These are phyloP conservation scores for Skeletonema grethae DNA, from an alignment of 108 stramenopile genomes.

Conservation along the genomic window DNA sequence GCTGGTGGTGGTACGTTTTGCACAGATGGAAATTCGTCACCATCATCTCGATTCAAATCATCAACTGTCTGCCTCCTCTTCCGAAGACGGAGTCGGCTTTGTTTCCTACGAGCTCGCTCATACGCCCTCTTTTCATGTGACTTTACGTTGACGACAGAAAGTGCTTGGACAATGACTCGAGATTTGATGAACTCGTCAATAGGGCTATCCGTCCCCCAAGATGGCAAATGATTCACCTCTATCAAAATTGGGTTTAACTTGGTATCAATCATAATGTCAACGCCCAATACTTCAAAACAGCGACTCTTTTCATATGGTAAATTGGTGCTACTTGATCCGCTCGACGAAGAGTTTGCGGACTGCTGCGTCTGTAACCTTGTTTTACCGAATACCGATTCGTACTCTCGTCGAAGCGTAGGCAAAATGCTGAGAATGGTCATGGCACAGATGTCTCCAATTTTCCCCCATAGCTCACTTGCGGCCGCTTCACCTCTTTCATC, in stretches of 20 bases:
- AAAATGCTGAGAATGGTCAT: slow-evolving; percentile 69
- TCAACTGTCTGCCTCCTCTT: slow-evolving; percentile 9
- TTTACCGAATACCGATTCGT: slow-evolving; percentile 39
- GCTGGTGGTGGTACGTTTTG: slow-evolving; percentile 2
- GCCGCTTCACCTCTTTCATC: slow-evolving; percentile 45
- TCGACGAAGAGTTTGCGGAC: not conserved
- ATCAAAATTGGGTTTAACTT: slow-evolving; percentile 82
- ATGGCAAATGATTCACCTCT: slow-evolving; percentile 82
- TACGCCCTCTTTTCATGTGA: slow-evolving; percentile 33
- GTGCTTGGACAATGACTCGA: slow-evolving; percentile 48
- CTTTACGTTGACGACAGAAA: slow-evolving; percentile 33
- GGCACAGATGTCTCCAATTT: slow-evolving; percentile 69
- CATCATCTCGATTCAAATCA: not conserved
- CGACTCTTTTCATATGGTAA: slow-evolving; percentile 25
- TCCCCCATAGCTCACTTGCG: slow-evolving; percentile 57
- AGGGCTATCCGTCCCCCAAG: slow-evolving; percentile 52
- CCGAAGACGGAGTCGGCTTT: slow-evolving; percentile 23
- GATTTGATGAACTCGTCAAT: slow-evolving; percentile 56
- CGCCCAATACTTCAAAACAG: slow-evolving; percentile 81
- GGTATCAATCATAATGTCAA: slow-evolving; percentile 88
- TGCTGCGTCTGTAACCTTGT: slow-evolving; percentile 9
- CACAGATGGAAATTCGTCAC: not conserved
- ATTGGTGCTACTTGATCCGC: not conserved
- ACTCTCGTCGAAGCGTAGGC: slow-evolving; percentile 68
- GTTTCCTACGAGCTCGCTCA: slow-evolving; percentile 23